Conservation (phyloP, 179 eudicot genomes). For the Camellia oleifera region DNA sequence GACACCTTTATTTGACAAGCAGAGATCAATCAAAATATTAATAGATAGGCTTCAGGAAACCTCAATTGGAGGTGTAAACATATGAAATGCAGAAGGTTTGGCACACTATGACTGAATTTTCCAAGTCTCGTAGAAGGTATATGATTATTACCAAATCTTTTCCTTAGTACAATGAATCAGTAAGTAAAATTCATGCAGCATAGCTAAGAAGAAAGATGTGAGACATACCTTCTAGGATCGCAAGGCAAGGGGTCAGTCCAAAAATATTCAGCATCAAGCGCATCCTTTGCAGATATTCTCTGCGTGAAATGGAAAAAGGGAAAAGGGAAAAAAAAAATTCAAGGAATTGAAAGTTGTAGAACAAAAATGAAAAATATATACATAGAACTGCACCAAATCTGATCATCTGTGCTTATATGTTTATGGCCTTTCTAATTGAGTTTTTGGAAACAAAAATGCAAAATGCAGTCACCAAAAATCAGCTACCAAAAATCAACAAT, state of each 20-base stretch:
- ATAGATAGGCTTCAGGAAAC: background rate
- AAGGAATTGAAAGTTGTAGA: background rate
- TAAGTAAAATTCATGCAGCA: background rate
- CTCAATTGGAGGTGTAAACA: background rate
- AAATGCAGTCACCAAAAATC: background rate
- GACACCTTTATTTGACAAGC: background rate
- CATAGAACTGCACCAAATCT: background rate
- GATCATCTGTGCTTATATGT: background rate
- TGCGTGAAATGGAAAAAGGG: conserved; percentile 17
- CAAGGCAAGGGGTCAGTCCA: conserved; percentile 78
- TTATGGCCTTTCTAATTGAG: background rate
- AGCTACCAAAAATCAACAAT: background rate
- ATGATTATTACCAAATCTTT: too few relatives aligned
- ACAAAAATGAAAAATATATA: background rate
- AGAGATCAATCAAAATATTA: conserved; percentile 1
- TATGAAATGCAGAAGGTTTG: background rate
- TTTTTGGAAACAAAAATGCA: background rate
- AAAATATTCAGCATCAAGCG: conserved; percentile 86
- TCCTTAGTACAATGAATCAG: background rate
- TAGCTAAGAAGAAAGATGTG: conserved; percentile 1
- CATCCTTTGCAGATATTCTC: conserved; percentile 91
- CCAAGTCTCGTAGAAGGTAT: too few relatives aligned
- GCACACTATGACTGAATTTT: too few relatives aligned
- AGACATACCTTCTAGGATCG: conserved; percentile 63
- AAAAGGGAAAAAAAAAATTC: background rate